Conservation (phyloP, 257 asterid genomes). For the Henckelia pumila region DNA sequence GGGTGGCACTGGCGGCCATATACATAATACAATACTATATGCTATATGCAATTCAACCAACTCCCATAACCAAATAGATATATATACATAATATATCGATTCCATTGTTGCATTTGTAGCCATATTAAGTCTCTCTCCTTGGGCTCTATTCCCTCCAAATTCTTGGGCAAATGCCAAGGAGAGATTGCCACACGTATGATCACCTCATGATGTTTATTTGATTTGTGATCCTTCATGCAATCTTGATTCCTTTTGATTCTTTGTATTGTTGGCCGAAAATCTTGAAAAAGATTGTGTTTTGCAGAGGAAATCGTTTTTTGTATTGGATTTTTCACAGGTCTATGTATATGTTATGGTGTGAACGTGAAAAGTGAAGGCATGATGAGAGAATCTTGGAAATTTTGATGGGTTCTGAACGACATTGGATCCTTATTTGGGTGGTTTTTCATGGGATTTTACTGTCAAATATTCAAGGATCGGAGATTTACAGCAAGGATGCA, state of each 20-base stretch:
- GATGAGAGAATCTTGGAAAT: slow-evolving; percentile 20
- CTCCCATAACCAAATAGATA: slow-evolving; percentile 24
- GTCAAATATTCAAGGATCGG: slow-evolving; percentile 32
- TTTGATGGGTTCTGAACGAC: slow-evolving; percentile 54
- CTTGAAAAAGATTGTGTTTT: not conserved
- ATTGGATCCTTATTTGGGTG: slow-evolving; percentile 28
- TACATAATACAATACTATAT: slow-evolving; percentile 25
- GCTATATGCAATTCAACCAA: not conserved
- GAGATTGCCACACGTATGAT: slow-evolving; percentile 25
- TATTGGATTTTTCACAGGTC: slow-evolving; percentile 13
- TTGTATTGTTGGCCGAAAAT: not conserved
- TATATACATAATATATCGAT: slow-evolving; percentile 18
- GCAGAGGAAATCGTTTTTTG: not conserved
- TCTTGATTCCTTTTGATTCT: slow-evolving; percentile 12
- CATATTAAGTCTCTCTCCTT: slow-evolving; percentile 33
- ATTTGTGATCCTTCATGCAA: slow-evolving; percentile 15
- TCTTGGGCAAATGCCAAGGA: slow-evolving; percentile 30
- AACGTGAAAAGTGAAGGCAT: slow-evolving; percentile 18
- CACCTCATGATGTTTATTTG: slow-evolving; percentile 11
- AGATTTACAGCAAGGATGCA: slow-evolving; percentile 32
- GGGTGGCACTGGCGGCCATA: slow-evolving; percentile 9
- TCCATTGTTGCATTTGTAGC: slow-evolving; percentile 22
- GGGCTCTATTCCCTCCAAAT: slow-evolving; percentile 37
- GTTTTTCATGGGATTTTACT: slow-evolving; percentile 27
- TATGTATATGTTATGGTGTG: slow-evolving; percentile 16